Percentiles rank a stretch among this genome's conserved stretches.
Conservation (phyloP, 139 green algal species). For the Mychonastes homosphaera region DNA sequence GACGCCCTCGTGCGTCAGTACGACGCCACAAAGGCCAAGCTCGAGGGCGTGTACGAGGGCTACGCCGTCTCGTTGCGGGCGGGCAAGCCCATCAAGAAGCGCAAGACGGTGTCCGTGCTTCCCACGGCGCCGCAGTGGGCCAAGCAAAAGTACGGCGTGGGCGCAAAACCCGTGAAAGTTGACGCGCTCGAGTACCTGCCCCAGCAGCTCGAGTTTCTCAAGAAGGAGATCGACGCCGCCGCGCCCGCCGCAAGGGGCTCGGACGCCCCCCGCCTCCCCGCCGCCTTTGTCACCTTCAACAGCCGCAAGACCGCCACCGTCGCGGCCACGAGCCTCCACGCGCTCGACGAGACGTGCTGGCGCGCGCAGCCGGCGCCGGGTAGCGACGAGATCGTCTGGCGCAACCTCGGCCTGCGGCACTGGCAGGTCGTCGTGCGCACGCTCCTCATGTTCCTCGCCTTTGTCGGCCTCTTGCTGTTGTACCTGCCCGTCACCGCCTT, state of each 20-base stretch:
- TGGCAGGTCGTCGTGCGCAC: constrained; percentile 19
- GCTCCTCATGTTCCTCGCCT: constrained; percentile 20
- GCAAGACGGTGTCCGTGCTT: constrained; percentile 2
- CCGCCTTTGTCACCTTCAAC: constrained; percentile 54
- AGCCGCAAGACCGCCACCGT: constrained; percentile 26
- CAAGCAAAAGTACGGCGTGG: constrained; percentile 37
- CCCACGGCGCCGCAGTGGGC: constrained; percentile 33
- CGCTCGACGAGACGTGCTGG: constrained; percentile 46
- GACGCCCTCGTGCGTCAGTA: constrained; percentile 29
- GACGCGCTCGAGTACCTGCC: constrained; percentile 39
- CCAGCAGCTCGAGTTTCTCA: constrained; percentile 33
- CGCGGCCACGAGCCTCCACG: constrained; percentile 37
- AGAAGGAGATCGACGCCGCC: constrained; percentile 26
- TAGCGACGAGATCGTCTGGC: constrained; percentile 38
- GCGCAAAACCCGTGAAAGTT: constrained; percentile 29
- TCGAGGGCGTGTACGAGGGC: constrained; percentile 36
- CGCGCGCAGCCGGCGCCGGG: constrained; percentile 9
- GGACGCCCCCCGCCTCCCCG: constrained; percentile 16
- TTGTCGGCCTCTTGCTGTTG: constrained; percentile 28
- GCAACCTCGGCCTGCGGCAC: constrained; percentile 30
- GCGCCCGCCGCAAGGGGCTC: neutral
- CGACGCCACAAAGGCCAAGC: constrained; percentile 4
- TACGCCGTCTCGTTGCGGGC: constrained; percentile 35
- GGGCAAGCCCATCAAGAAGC: constrained; percentile 6
- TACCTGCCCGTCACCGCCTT: constrained; percentile 32